Base-by-base conservation (phyloP, 1,139 yeast species). In the Kazachstania sp. region DNA sequence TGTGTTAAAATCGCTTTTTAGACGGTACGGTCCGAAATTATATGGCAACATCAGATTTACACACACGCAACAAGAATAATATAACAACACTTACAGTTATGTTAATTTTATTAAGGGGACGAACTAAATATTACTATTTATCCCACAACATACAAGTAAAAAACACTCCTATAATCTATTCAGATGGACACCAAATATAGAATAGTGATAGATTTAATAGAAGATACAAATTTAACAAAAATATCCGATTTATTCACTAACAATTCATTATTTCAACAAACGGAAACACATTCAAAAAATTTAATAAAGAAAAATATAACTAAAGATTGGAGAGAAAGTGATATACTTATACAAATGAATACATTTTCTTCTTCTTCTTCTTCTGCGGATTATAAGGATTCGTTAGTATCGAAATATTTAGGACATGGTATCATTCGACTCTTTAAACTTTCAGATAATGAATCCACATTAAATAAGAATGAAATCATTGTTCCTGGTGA, bases 381-480 rank as follows among this genome's bases (percentile, higher is more conserved):
- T n/a, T n/a, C n/a, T n/a, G n/a, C n/a, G 15, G 39, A 48, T 26
- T 55, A 51, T 9, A 46, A 51, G 13, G 59, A 58, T 45, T 44
- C 53, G 13, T 49, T 59, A 12, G 50, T 56, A 19, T 61, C 67
- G 3, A 51, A 58, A 44, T 75, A 79, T 58, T 59, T 85, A 48
- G 95, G 95, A 1, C 70, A 78, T 48, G 95, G 95, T 0, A 78
- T 83, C 8, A 77, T 86, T 12, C 71, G 86, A 46, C 66, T 86
- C n/a, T 86, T 72, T 61, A 71, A 83, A 50, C 83, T 49, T 77
- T 48, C 57, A 31, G 55, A 52, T 6, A 50, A 44, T 1, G 50
- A 51, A 16, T 29, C 32, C 9, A 8, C 34, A 6, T n/a, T 3
- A 16, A 26, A 9, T 18, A 42, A 35, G 8, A 64, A 61, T 30